phyloP scores from a whole-genome alignment of 2,329 filamentous ascomycete genomes.

The Cladosporium sp. region DNA sequence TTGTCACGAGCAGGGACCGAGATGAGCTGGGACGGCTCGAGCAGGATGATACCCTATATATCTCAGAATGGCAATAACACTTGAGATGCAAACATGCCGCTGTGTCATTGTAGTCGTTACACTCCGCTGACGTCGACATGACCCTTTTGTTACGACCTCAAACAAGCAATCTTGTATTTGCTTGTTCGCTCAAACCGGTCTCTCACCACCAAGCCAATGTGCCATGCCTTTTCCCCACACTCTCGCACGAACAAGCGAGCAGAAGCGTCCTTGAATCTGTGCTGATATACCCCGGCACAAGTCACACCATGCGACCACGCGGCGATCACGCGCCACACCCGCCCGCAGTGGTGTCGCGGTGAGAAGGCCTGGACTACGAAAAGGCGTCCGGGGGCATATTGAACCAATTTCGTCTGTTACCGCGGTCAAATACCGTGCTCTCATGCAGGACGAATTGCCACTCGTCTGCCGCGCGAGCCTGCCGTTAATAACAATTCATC shows the following conservation, averaged over 20 bases:
- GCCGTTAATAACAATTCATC: neutral
- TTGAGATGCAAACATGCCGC: neutral
- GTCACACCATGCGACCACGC: slow-evolving; percentile 11
- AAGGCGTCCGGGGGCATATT: slow-evolving; percentile 13
- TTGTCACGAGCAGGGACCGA: neutral
- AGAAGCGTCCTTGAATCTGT: neutral
- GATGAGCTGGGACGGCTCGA: slow-evolving; percentile 9
- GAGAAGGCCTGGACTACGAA: slow-evolving; percentile 10
- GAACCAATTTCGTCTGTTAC: slow-evolving; percentile 19
- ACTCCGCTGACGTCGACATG: neutral
- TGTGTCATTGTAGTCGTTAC: neutral
- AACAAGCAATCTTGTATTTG: slow-evolving; percentile 12
- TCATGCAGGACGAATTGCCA: neutral
- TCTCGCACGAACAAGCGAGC: slow-evolving; percentile 2
- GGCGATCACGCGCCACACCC: slow-evolving; percentile 14
- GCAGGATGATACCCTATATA: slow-evolving; percentile 10
- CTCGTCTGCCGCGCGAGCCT: neutral
- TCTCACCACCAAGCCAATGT: slow-evolving; percentile 1
- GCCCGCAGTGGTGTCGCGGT: slow-evolving; percentile 1
- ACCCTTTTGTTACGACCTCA: neutral
- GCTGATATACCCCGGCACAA: neutral
- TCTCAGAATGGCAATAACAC: slow-evolving; percentile 12
- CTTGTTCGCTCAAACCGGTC: neutral
- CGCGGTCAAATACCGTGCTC: slow-evolving; percentile 9
- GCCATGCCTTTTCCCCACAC: slow-evolving; percentile 11